Conservation (phyloP, 805 yeast species). For the Spathaspora girioi region DNA sequence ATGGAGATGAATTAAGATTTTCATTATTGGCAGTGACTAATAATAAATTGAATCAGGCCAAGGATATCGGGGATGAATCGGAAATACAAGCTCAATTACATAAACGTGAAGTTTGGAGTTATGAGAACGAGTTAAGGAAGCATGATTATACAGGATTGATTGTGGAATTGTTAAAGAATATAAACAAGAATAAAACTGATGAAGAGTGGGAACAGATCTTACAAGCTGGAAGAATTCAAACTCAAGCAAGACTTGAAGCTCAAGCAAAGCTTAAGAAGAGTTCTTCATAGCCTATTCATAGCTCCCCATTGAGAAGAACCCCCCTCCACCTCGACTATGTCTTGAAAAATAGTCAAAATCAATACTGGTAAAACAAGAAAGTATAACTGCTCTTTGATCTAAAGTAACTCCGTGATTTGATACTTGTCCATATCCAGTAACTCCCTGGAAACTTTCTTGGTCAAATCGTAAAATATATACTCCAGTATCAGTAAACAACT, state of each 20-base stretch:
- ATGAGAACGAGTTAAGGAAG: conserved; percentile 52
- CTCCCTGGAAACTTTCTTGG: conserved; percentile 59
- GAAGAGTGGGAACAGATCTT: conserved; percentile 35
- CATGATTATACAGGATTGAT: conserved; percentile 53
- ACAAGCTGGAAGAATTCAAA: conserved; percentile 19
- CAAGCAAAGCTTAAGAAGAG: background rate
- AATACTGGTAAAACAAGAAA: conserved; percentile 86
- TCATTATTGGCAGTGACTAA: conserved; percentile 51
- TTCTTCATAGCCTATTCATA: too few species aligned
- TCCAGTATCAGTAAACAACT: conserved; percentile 91
- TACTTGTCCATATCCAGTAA: conserved; percentile 41
- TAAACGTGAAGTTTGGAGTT: conserved; percentile 50
- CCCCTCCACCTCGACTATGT: conserved; percentile 53
- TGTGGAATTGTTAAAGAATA: conserved; percentile 40
- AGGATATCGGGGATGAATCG: conserved; percentile 37
- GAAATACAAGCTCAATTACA: conserved; percentile 35
- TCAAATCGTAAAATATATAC: conserved; percentile 86
- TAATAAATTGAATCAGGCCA: conserved; percentile 41
- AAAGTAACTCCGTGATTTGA: conserved; percentile 54
- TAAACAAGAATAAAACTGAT: conserved; percentile 32
- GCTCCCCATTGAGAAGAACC: conserved; percentile 12
- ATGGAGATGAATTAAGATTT: conserved; percentile 51
- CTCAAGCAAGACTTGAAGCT: conserved; percentile 2
- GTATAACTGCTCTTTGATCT: conserved; percentile 80
- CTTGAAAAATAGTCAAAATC: conserved; percentile 97